Percentiles rank a stretch among this genome's conserved stretches.
Evolutionary conservation across 2,329 filamentous ascomycete genomes (phyloP).

Genomic region (Emmonsiellopsis sp.): DNA sequence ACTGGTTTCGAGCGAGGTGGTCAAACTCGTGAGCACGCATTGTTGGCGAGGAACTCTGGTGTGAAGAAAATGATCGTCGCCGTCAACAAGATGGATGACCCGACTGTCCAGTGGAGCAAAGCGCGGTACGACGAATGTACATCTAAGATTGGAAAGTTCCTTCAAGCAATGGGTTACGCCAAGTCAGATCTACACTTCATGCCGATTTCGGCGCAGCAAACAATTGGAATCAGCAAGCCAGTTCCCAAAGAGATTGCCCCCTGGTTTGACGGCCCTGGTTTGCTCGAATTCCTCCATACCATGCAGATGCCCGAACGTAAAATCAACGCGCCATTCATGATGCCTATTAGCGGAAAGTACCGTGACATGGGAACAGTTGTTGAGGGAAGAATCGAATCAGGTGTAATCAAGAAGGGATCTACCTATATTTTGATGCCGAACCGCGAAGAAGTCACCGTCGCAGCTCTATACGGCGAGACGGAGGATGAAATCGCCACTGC

Average conservation of each 20-base stretch:
- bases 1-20: conserved; percentile 96
- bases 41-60: conserved; percentile 95
- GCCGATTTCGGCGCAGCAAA: conserved; percentile 86
- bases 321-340: conserved; percentile 97
- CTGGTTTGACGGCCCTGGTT: conserved; percentile 82
- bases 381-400: conserved; percentile 94
- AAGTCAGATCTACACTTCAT: conserved; percentile 93
- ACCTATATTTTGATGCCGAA: conserved; percentile 93
- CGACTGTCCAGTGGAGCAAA: conserved; percentile 91
- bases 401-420: conserved; percentile 83
- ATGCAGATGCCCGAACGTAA: conserved; percentile 93
- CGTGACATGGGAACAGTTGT: conserved; percentile 95
- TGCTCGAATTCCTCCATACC: conserved; percentile 89
- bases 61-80: conserved; percentile 92
- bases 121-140: conserved; percentile 89
- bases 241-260: conserved; percentile 65
- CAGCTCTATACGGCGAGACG: conserved; percentile 86
- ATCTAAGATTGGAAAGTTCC: conserved; percentile 73
- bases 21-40: conserved; percentile 93
- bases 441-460: conserved; percentile 66
- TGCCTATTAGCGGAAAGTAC: conserved; percentile 95
- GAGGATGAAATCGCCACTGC: conserved; percentile 80
- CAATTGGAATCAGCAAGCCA: conserved; percentile 77
- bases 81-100: conserved; percentile 99
- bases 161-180: conserved; percentile 91